These are phyloP conservation scores for Lepidium didymum DNA, from an alignment of 345 rosid species.

Conservation along the genomic window DNA sequence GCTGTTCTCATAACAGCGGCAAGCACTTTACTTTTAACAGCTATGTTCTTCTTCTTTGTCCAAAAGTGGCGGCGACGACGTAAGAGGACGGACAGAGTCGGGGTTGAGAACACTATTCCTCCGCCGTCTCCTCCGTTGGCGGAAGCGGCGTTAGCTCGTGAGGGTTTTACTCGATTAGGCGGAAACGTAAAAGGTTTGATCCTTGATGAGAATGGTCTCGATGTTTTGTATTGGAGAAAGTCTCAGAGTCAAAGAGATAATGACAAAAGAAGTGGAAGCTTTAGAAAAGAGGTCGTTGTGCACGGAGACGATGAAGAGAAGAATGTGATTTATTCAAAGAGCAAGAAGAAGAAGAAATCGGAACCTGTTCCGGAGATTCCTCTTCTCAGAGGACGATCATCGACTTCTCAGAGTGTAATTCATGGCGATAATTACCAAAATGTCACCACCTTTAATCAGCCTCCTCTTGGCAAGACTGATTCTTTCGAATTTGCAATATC, in stretches of 20 bases:
- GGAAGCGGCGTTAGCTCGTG: slow-evolving; percentile 13
- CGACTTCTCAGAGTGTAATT: slow-evolving; percentile 37
- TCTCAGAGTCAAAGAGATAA: slow-evolving; percentile 16
- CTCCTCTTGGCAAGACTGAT: background rate
- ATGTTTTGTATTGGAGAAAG: slow-evolving; percentile 50
- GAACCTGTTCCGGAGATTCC: slow-evolving; percentile 45
- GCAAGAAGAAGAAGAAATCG: slow-evolving; percentile 21
- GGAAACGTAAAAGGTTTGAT: slow-evolving; percentile 43
- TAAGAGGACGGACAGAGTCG: slow-evolving; percentile 25
- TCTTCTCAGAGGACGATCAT: slow-evolving; percentile 59
- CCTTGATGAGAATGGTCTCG: slow-evolving; percentile 41
- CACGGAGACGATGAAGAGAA: slow-evolving; percentile 9
- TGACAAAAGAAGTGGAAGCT: slow-evolving; percentile 2
- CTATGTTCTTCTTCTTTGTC: slow-evolving; percentile 46
- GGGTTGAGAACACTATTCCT: background rate
- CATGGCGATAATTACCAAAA: slow-evolving; percentile 1
- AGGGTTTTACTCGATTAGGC: slow-evolving; percentile 28
- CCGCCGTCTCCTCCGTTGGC: slow-evolving; percentile 9
- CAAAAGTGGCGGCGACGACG: slow-evolving; percentile 31
- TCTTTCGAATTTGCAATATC: slow-evolving; percentile 1
- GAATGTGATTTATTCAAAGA: slow-evolving; percentile 3
- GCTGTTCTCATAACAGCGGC: slow-evolving; percentile 70
- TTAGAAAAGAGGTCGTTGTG: slow-evolving; percentile 4
- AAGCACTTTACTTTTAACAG: slow-evolving; percentile 46
- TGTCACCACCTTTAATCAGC: background rate